phyloP scores from a whole-genome alignment of 371 early-diverging fungal genomes.

The Mortierella sp. region DNA sequence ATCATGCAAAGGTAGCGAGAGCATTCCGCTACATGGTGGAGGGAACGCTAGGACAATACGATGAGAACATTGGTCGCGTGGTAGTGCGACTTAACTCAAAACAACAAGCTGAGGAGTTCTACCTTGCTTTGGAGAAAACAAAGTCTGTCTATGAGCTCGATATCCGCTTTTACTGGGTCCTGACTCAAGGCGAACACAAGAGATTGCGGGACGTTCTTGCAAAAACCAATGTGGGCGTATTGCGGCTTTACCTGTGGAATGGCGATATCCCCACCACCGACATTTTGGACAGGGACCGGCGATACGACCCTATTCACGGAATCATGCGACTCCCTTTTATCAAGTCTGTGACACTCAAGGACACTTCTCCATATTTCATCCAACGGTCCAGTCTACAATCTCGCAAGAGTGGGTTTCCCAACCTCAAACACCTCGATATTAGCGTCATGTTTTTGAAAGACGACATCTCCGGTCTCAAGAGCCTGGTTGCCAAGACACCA shows the following conservation, averaged over 20 bases:
- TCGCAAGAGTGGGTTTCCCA: too few species aligned
- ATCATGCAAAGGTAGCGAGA: neutral
- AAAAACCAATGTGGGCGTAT: neutral
- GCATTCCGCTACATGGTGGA: neutral
- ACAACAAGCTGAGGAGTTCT: constrained; percentile 7
- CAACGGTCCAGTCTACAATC: too few species aligned
- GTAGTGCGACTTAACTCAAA: neutral
- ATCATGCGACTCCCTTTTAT: too few species aligned
- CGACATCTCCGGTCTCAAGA: too few species aligned
- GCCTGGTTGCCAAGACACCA: too few species aligned
- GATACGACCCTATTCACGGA: neutral
- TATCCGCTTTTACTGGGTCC: constrained; percentile 8
- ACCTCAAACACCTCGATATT: too few species aligned
- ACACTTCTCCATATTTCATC: too few species aligned
- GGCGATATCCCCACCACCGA: neutral
- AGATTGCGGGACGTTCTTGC: neutral
- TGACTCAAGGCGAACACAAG: constrained; percentile 11
- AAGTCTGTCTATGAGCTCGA: constrained; percentile 4
- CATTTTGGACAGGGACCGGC: constrained; percentile 8
- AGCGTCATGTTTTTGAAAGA: too few species aligned
- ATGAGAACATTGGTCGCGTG: constrained; percentile 3
- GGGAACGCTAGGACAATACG: neutral
- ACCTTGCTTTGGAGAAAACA: constrained; percentile 1
- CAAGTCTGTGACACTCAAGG: too few species aligned
- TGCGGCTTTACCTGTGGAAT: neutral